phyloP scores from a whole-genome alignment of 225 moss, liverwort and hornwort genomes.

The Polytrichum formosum region DNA sequence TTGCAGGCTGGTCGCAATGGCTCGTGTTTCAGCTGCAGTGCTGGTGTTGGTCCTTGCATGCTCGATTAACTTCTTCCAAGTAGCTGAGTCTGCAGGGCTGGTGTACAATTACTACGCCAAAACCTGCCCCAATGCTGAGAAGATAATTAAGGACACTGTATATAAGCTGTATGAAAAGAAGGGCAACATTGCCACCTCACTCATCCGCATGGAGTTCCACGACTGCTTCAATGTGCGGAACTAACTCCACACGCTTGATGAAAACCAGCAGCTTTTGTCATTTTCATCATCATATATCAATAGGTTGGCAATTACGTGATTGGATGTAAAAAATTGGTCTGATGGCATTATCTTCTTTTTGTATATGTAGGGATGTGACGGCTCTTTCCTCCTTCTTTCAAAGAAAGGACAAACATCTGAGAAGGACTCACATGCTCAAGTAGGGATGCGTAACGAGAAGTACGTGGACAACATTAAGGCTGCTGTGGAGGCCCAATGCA shows the following conservation, averaged over 20 bases:
- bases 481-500: slow-evolving; percentile 45
- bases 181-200: slow-evolving; percentile 46
- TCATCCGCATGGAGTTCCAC: slow-evolving; percentile 44
- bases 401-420: slow-evolving; percentile 38
- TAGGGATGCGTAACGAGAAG: slow-evolving; percentile 62
- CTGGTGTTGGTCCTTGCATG: background rate
- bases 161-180: slow-evolving; percentile 44
- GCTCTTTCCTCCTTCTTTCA: slow-evolving; percentile 44
- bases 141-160: slow-evolving; percentile 31
- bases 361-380: slow-evolving; percentile 50
- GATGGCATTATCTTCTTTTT: background rate
- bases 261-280: background rate
- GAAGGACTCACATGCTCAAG: slow-evolving; percentile 40
- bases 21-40: background rate
- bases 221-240: slow-evolving; percentile 43
- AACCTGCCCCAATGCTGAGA: slow-evolving; percentile 28
- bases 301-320: background rate
- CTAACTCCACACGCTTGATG: background rate
- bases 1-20: background rate
- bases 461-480: slow-evolving; percentile 43
- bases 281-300: background rate
- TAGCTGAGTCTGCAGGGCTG: slow-evolving; percentile 5
- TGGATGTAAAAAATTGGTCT: background rate
- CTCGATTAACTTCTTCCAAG: background rate
- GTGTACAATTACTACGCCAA: slow-evolving; percentile 11